phyloP scores from a whole-genome alignment of 306 rosid genomes.

The Acacia acuminata region DNA sequence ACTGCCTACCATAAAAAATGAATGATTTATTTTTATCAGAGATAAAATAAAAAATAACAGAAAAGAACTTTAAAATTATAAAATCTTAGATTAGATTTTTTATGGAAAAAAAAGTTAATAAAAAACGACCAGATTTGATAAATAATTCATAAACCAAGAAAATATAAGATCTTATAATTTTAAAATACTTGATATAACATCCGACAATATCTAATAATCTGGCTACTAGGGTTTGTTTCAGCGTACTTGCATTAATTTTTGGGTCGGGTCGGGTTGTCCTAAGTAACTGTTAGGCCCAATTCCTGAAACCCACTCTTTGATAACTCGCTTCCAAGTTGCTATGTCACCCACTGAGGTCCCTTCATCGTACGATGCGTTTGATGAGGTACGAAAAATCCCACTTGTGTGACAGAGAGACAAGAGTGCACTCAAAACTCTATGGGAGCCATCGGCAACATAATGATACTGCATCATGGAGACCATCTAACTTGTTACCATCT shows the following conservation, averaged over 20 bases:
- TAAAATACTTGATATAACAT: too few species aligned
- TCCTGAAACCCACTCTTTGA: background rate
- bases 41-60: too few species aligned
- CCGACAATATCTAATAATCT: too few species aligned
- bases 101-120: too few species aligned
- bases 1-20: too few species aligned
- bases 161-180: too few species aligned
- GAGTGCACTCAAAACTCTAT: background rate
- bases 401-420: background rate
- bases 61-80: too few species aligned
- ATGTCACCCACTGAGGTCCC: background rate
- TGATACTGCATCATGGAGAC: background rate
- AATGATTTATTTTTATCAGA: too few species aligned
- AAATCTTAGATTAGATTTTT: too few species aligned
- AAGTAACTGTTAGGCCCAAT: background rate
- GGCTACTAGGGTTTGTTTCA: too few species aligned
- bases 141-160: too few species aligned
- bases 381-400: background rate
- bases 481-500: background rate
- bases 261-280: background rate
- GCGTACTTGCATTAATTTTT: background rate
- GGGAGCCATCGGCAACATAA: background rate
- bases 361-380: background rate
- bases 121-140: rapidly evolving
- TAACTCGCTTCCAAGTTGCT: background rate